Conservation (phyloP, 768 basidiomycete species). For the Crucibulum laeve region DNA sequence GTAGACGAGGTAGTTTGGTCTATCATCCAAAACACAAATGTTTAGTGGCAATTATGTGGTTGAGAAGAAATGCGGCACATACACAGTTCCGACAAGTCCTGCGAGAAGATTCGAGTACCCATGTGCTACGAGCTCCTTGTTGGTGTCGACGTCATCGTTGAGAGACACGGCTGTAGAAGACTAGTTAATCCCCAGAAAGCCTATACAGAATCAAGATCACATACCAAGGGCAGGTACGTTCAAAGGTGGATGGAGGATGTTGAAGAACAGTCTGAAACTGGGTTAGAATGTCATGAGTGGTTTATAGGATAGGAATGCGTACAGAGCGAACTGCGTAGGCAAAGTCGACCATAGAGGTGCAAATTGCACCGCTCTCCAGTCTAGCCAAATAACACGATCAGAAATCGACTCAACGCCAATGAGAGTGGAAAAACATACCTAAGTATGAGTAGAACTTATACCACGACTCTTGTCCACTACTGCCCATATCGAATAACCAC, state of each 20-base stretch:
- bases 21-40: constrained; percentile 14
- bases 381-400: constrained; percentile 31
- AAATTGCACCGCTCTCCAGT: constrained; percentile 58
- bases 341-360: constrained; percentile 73
- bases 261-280: constrained; percentile 65
- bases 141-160: constrained; percentile 82
- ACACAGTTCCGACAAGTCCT: constrained; percentile 80
- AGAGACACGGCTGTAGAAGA: constrained; percentile 70
- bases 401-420: not conserved
- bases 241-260: constrained; percentile 77
- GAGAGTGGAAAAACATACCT: constrained; percentile 37
- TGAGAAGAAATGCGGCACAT: constrained; percentile 20
- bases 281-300: not conserved
- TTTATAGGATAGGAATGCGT: constrained; percentile 17
- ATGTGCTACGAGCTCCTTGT: constrained; percentile 89
- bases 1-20: constrained; percentile 85
- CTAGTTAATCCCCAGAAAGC: not conserved
- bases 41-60: constrained; percentile 1
- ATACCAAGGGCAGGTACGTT: constrained; percentile 87
- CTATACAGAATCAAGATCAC: constrained; percentile 10
- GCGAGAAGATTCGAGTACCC: constrained; percentile 88
- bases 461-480: constrained; percentile 48
- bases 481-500: constrained; percentile 82
- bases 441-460: constrained; percentile 83
- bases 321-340: constrained; percentile 93